phyloP scores from a whole-genome alignment of 2,329 filamentous ascomycete genomes.

The Fusarium sp. region DNA sequence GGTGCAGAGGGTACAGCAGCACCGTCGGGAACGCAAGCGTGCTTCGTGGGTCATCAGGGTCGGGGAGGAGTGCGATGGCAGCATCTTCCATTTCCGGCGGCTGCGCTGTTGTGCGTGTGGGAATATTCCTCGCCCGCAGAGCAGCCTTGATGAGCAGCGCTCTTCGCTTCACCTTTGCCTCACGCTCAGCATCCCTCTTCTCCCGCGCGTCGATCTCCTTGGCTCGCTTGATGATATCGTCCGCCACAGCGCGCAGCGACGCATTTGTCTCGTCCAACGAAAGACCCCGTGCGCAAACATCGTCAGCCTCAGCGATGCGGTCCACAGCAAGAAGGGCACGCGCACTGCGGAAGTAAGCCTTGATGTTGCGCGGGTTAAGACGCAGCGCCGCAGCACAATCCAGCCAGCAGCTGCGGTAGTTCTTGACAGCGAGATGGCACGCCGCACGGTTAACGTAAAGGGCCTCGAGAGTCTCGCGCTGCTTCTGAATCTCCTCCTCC shows the following conservation, averaged over 20 bases:
- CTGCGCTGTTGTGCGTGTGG: constrained; percentile 72
- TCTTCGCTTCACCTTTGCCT: constrained; percentile 67
- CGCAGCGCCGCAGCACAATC: constrained; percentile 86
- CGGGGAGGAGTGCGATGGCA: constrained; percentile 74
- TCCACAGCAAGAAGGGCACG: constrained; percentile 82
- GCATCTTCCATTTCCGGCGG: constrained; percentile 93
- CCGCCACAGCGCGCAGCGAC: constrained; percentile 71
- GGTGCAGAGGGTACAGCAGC: constrained; percentile 84
- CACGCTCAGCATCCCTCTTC: constrained; percentile 67
- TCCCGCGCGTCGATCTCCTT: constrained; percentile 67
- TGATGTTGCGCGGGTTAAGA: constrained; percentile 84
- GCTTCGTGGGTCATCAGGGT: constrained; percentile 79
- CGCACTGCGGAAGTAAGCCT: constrained; percentile 90
- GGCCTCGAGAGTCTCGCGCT: constrained; percentile 77
- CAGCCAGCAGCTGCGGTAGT: constrained; percentile 86
- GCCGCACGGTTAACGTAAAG: constrained; percentile 89
- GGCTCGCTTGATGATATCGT: constrained; percentile 72
- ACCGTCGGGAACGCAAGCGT: constrained; percentile 81
- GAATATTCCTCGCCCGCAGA: constrained; percentile 77
- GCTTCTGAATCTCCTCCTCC: constrained; percentile 70
- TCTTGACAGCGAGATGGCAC: constrained; percentile 88
- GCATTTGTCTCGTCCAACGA: constrained; percentile 77
- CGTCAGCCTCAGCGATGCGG: constrained; percentile 82
- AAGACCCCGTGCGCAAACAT: constrained; percentile 81
- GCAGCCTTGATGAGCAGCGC: constrained; percentile 73